Evolutionary conservation across 345 rosid species (phyloP).

Genomic region (Odontarrhena argentea): DNA sequence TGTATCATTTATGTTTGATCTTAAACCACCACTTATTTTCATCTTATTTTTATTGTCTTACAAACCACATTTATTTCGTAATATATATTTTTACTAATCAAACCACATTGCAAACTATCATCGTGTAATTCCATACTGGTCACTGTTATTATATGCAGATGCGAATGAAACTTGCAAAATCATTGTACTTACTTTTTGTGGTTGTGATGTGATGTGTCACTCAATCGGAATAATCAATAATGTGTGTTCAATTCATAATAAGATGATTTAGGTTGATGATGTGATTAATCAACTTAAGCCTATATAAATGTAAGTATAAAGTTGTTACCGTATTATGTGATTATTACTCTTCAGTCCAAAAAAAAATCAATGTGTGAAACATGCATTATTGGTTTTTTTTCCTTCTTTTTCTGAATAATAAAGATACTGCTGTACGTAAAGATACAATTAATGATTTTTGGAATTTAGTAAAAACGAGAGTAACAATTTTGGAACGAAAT

Average conservation of each 20-base stretch:
- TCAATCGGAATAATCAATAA: neutral
- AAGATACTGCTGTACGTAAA: no score
- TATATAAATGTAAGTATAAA: neutral
- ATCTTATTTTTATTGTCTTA: no score
- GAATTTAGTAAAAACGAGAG: no score
- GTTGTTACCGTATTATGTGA: neutral
- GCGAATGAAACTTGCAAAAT: constrained; percentile 8
- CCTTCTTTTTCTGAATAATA: neutral
- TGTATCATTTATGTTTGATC: no score
- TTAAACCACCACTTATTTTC: no score
- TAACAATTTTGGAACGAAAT: no score
- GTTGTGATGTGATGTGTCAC: constrained; percentile 17
- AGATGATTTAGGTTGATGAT: constrained; percentile 4
- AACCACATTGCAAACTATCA: no score
- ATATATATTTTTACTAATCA: no score
- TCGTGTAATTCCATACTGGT: no score
- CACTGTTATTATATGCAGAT: constrained; percentile 1
- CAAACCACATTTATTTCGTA: no score
- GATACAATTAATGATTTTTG: no score
- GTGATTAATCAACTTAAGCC: constrained; percentile 20
- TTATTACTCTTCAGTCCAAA: neutral
- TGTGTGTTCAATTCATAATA: neutral
- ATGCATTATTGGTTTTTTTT: neutral
- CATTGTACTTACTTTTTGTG: neutral
- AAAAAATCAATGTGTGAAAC: neutral